Evolutionary conservation across 2,329 filamentous ascomycete genomes (phyloP).

Genomic region (Ophiostoma ulmi): DNA sequence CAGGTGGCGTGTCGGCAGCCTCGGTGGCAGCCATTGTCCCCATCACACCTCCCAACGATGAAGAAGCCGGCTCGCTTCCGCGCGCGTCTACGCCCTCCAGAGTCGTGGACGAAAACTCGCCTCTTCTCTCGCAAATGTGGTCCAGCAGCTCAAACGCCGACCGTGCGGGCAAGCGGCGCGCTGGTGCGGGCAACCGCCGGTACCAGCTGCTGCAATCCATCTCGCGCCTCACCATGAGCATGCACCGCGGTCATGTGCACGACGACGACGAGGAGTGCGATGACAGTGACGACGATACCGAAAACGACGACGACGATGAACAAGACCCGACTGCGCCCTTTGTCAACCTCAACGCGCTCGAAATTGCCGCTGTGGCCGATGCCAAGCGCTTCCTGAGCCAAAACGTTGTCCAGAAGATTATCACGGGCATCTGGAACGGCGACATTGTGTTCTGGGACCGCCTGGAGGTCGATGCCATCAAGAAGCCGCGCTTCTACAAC

Average conservation of each 20-base stretch:
- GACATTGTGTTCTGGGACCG: slow-evolving; percentile 84
- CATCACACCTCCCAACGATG: slow-evolving; percentile 15
- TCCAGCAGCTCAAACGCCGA: neutral
- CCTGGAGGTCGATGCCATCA: slow-evolving; percentile 66
- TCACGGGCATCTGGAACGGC: slow-evolving; percentile 80
- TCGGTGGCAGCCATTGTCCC: neutral
- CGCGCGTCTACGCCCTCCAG: neutral
- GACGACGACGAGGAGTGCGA: slow-evolving; percentile 45
- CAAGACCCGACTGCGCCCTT: slow-evolving; percentile 67
- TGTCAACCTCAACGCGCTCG: slow-evolving; percentile 74
- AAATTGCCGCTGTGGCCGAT: slow-evolving; percentile 75
- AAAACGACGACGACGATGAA: slow-evolving; percentile 42
- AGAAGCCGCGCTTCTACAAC: slow-evolving; percentile 73
- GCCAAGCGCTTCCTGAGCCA: slow-evolving; percentile 83
- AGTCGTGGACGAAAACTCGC: slow-evolving; percentile 24
- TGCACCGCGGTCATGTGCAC: slow-evolving; percentile 36
- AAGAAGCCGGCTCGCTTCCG: slow-evolving; percentile 14
- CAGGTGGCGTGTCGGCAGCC: slow-evolving; percentile 24
- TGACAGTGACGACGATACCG: slow-evolving; percentile 40
- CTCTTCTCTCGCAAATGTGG: slow-evolving; percentile 25
- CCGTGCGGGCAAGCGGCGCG: slow-evolving; percentile 9
- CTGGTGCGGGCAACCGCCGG: slow-evolving; percentile 43
- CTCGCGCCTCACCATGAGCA: slow-evolving; percentile 50
- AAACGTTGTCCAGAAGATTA: slow-evolving; percentile 72
- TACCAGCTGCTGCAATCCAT: slow-evolving; percentile 50